Conservation (phyloP, 495 filamentous ascomycete species). For the Aspergillus campestris region DNA sequence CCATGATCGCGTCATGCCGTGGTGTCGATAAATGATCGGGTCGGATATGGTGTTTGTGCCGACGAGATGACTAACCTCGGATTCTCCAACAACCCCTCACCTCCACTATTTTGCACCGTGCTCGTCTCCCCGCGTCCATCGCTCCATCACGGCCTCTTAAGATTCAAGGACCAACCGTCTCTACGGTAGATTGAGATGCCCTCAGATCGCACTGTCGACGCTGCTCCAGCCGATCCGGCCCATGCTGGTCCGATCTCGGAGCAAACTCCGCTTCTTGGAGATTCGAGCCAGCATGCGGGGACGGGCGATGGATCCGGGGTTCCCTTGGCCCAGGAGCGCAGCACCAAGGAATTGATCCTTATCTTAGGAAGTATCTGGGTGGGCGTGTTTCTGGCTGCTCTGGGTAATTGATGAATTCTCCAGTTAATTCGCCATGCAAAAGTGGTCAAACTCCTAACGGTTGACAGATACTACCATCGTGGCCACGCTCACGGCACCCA, state of each 20-base stretch:
- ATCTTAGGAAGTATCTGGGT: slow-evolving; percentile 52
- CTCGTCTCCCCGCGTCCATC: too few species aligned
- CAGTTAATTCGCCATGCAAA: neutral
- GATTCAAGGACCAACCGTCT: too few species aligned
- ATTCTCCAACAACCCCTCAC: too few species aligned
- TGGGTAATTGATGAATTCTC: slow-evolving; percentile 34
- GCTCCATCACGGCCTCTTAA: too few species aligned
- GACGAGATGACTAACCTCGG: too few species aligned
- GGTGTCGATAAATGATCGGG: too few species aligned
- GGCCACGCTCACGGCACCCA: slow-evolving; percentile 77
- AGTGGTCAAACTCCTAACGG: slow-evolving; percentile 2
- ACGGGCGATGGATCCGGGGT: slow-evolving; percentile 11
- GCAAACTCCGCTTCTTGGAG: slow-evolving; percentile 32
- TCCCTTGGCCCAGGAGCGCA: slow-evolving; percentile 29
- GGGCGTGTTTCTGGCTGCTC: slow-evolving; percentile 75
- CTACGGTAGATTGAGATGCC: neutral
- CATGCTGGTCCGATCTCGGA: slow-evolving; percentile 21
- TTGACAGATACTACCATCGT: slow-evolving; percentile 66
- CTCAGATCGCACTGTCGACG: slow-evolving; percentile 1
- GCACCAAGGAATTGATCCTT: slow-evolving; percentile 33
- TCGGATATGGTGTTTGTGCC: too few species aligned
- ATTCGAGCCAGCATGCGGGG: slow-evolving; percentile 11
- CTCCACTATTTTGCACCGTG: too few species aligned
- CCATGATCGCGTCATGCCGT: too few species aligned
- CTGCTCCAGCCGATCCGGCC: slow-evolving; percentile 1